Conservation (phyloP, 345 rosid genomes). For the Ceriops decandra region DNA sequence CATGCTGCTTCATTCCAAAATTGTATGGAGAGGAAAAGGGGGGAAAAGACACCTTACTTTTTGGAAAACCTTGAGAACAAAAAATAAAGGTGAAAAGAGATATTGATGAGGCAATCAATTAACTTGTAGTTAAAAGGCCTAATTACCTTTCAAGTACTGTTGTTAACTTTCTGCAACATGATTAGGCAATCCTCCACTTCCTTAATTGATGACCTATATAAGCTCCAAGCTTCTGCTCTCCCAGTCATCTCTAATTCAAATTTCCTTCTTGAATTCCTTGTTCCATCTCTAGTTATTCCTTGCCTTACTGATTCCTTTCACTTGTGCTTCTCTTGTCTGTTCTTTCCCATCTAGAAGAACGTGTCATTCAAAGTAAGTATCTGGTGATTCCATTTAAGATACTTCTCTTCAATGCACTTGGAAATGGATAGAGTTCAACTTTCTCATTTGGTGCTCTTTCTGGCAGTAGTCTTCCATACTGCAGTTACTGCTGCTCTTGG, state of each 20-base stretch:
- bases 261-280: slow-evolving; percentile 11
- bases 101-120: neutral
- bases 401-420: slow-evolving; percentile 12
- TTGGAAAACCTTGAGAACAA: slow-evolving; percentile 10
- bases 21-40: slow-evolving; percentile 20
- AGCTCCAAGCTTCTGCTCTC: slow-evolving; percentile 20
- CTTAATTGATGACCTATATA: slow-evolving; percentile 24
- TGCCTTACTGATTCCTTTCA: slow-evolving; percentile 9
- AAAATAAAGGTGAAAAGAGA: slow-evolving; percentile 11
- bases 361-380: slow-evolving; percentile 16
- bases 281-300: slow-evolving; percentile 6
- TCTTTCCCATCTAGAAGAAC: slow-evolving; percentile 2
- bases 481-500: slow-evolving; percentile 20
- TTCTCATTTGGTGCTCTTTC: slow-evolving; percentile 28
- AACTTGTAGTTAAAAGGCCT: slow-evolving; percentile 12
- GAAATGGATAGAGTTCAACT: slow-evolving; percentile 32
- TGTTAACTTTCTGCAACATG: slow-evolving; percentile 20
- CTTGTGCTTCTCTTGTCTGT: slow-evolving; percentile 16
- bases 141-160: slow-evolving; percentile 13
- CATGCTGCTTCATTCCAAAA: slow-evolving; percentile 30
- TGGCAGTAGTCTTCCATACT: slow-evolving; percentile 16
- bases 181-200: slow-evolving; percentile 14
- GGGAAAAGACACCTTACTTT: slow-evolving; percentile 9
- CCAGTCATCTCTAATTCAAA: slow-evolving; percentile 19
- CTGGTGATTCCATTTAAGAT: slow-evolving; percentile 17